phyloP scores from a whole-genome alignment of 352 stramenopile species.

The Phytophthora cactorum region DNA sequence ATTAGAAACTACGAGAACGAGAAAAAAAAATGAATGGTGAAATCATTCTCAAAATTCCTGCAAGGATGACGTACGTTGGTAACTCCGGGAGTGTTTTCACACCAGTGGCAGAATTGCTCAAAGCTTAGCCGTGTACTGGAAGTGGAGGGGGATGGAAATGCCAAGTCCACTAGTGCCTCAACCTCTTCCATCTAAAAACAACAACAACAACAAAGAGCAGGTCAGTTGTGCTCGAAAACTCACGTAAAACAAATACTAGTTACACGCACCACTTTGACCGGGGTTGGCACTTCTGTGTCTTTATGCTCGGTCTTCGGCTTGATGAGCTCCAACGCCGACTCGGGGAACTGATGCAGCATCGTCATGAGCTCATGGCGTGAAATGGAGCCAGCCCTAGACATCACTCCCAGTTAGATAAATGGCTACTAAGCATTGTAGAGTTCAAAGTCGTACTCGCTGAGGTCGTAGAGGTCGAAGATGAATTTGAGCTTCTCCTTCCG shows the following conservation, averaged over 20 bases:
- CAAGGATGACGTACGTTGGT: conserved; percentile 52
- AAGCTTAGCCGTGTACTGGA: conserved; percentile 78
- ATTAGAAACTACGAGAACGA: conserved; percentile 63
- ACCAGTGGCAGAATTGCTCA: conserved; percentile 89
- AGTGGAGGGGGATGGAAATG: conserved; percentile 53
- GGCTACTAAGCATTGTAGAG: neutral
- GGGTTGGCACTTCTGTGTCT: conserved; percentile 17
- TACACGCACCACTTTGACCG: conserved; percentile 33
- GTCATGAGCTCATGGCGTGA: conserved; percentile 85
- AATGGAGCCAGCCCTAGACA: conserved; percentile 75
- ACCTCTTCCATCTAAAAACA: conserved; percentile 63
- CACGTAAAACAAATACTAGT: neutral
- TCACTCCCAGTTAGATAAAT: conserved; percentile 22
- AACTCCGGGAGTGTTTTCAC: conserved; percentile 78
- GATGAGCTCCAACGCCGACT: conserved; percentile 70
- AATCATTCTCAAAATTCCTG: too few relatives aligned
- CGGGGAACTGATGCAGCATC: conserved; percentile 87
- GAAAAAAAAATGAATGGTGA: neutral
- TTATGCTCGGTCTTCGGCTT: conserved; percentile 39
- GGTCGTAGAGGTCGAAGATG: conserved; percentile 94
- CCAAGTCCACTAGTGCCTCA: conserved; percentile 85
- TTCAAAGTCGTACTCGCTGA: conserved; percentile 65
- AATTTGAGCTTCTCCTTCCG: conserved; percentile 93
- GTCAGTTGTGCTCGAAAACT: neutral
- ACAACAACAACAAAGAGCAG: neutral